Evolutionary conservation across 78 protist species (phyloP).

Genomic region (Dictyostelium discoideum): dicty_2.7 NC_007090.3:5179501-5180000

Average conservation of each 20-base stretch:
- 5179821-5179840: no score
- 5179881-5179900: not conserved
- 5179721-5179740: not conserved
- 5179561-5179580: not conserved
- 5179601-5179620: not conserved
- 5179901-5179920: not conserved
- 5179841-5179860: not conserved
- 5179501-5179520: not conserved
- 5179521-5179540: no score
- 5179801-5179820: no score
- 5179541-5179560: not conserved
- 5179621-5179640: not conserved
- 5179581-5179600: not conserved
- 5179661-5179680: not conserved
- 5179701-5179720: not conserved
- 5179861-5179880: conserved; percentile 4
- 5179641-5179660: not conserved
- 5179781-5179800: no score
- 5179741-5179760: not conserved
- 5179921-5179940: not conserved
- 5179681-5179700: not conserved
- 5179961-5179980: not conserved
- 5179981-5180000: not conserved
- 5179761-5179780: not conserved
- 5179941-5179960: not conserved